phyloP scores from a whole-genome alignment of 805 yeast species.

The Metschnikowia cubensis region DNA sequence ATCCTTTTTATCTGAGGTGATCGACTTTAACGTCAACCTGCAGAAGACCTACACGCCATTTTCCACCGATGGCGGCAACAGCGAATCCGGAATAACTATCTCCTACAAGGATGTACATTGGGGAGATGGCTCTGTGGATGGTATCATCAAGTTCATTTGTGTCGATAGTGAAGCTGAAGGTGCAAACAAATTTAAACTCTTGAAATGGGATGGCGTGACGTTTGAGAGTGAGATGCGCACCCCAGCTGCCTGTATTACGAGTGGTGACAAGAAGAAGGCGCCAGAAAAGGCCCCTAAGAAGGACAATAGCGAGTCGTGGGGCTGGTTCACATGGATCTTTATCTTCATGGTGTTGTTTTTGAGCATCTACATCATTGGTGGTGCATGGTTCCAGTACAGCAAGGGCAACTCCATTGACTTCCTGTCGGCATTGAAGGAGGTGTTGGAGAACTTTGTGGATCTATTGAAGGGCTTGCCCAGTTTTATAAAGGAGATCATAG shows the following conservation, averaged over 20 bases:
- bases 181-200: conserved; percentile 25
- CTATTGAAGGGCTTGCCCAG: conserved; percentile 58
- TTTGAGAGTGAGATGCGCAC: conserved; percentile 25
- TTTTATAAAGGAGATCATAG: conserved; percentile 62
- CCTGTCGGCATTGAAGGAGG: conserved; percentile 68
- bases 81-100: conserved; percentile 33
- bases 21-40: conserved; percentile 49
- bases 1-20: conserved; percentile 54
- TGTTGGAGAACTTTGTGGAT: conserved; percentile 62
- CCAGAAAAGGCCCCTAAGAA: conserved; percentile 16
- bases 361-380: conserved; percentile 67
- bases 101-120: conserved; percentile 54
- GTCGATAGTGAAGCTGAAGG: conserved; percentile 22
- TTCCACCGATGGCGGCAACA: conserved; percentile 26
- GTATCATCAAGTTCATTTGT: conserved; percentile 49
- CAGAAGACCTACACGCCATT: conserved; percentile 25
- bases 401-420: conserved; percentile 68
- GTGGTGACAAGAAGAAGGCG: conserved; percentile 27
- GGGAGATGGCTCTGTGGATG: conserved; percentile 59
- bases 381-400: conserved; percentile 72
- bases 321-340: conserved; percentile 80
- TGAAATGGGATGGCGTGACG: conserved; percentile 35
- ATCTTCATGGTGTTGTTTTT: conserved; percentile 66
- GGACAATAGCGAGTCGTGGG: conserved; percentile 55
- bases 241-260: conserved; percentile 38